Conservation (phyloP, 2,329 filamentous ascomycete species). For the Dactylellina leptospora region DNA sequence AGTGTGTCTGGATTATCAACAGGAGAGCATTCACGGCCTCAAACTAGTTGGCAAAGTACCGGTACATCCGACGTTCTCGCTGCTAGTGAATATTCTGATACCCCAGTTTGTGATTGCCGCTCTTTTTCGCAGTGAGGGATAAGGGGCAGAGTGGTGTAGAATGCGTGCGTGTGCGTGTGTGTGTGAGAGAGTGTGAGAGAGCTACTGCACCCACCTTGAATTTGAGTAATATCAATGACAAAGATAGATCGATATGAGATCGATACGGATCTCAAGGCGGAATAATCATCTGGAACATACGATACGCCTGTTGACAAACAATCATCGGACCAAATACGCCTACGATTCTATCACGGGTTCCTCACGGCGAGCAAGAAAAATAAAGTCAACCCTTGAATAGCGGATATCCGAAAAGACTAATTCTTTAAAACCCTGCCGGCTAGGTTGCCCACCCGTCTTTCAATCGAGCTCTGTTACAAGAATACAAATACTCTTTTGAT, state of each 20-base stretch:
- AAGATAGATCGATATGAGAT: constrained; percentile 29
- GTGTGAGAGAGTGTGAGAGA: background rate
- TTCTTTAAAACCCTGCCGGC: constrained; percentile 4
- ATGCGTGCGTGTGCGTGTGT: background rate
- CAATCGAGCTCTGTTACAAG: constrained; percentile 45
- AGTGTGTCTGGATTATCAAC: constrained; percentile 30
- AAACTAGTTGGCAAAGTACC: constrained; percentile 16
- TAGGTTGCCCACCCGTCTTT: constrained; percentile 22
- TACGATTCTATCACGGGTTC: no score
- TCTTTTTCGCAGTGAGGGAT: constrained; percentile 34
- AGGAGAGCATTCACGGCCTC: constrained; percentile 8
- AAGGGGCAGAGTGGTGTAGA: constrained; percentile 25
- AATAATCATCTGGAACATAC: no score
- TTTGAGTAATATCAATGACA: constrained; percentile 52
- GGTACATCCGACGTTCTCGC: constrained; percentile 14
- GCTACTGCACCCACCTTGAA: background rate
- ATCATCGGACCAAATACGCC: no score
- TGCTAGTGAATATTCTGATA: background rate
- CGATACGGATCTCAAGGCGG: constrained; percentile 1
- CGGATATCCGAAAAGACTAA: constrained; percentile 7
- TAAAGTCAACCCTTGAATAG: background rate
- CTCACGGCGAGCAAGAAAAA: background rate
- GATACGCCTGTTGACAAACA: no score
- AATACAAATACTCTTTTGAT: constrained; percentile 39
- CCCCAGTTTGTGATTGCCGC: background rate